These are phyloP conservation scores for Terfezia claveryi DNA, from an alignment of 495 filamentous ascomycete species.

Conservation along the genomic window DNA sequence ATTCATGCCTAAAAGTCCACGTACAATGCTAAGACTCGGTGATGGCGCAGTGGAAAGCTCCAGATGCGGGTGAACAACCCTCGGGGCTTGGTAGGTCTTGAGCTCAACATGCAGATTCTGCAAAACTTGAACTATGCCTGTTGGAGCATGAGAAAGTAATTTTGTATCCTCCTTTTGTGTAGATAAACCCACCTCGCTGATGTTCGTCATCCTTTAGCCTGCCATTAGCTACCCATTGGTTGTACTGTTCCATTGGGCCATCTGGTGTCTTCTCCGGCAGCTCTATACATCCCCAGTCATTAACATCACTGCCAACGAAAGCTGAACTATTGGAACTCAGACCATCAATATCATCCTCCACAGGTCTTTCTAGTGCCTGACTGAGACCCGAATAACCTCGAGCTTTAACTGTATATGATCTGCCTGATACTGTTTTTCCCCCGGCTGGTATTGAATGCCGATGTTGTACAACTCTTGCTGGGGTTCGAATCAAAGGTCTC, in stretches of 20 bases:
- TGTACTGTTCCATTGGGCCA: slow-evolving; percentile 75
- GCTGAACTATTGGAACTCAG: not conserved
- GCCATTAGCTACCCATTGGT: slow-evolving; percentile 48
- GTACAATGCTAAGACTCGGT: too few relatives aligned
- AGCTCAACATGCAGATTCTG: slow-evolving; percentile 79
- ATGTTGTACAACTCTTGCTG: too few relatives aligned
- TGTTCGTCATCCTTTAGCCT: slow-evolving; percentile 67
- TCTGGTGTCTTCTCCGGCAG: slow-evolving; percentile 3
- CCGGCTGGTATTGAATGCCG: too few relatives aligned
- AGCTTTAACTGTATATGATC: too few relatives aligned
- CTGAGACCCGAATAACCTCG: too few relatives aligned
- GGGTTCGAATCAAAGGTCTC: too few relatives aligned
- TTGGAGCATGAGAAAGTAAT: not conserved
- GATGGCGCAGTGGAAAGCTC: slow-evolving; percentile 32
- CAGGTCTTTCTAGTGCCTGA: not conserved
- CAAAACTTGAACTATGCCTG: slow-evolving; percentile 67
- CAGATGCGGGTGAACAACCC: slow-evolving; percentile 53
- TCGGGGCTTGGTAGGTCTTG: slow-evolving; percentile 43
- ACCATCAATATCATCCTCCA: not conserved
- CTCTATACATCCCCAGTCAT: not conserved
- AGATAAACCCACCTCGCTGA: slow-evolving; percentile 44
- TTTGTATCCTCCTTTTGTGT: not conserved
- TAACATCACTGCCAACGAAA: not conserved
- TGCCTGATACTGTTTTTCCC: too few relatives aligned
- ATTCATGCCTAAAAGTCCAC: too few relatives aligned